Percentiles rank a stretch among this genome's conserved stretches.
These are phyloP conservation scores for Aphanocladium album DNA, from an alignment of 2,329 filamentous ascomycete genomes.

Conservation along the genomic window DNA sequence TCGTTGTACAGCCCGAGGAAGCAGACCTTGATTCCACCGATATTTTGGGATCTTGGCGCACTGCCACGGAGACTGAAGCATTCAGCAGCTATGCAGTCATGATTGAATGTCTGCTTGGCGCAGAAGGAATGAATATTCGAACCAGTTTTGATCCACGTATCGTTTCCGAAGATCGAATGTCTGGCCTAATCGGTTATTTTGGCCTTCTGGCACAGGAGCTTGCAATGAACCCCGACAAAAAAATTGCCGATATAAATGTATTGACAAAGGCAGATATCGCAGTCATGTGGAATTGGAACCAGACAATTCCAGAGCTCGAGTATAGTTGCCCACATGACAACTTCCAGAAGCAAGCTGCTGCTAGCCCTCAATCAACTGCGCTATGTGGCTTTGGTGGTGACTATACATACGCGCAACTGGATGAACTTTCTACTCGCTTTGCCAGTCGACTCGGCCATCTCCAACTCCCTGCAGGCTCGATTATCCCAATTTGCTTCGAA, in stretches of 20 bases:
- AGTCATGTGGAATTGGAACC: background rate
- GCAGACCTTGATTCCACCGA: background rate
- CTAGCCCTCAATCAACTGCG: background rate
- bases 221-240: background rate
- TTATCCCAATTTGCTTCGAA: background rate
- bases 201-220: background rate
- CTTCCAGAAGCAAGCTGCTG: background rate
- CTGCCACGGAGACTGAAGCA: background rate
- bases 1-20: constrained; percentile 9
- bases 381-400: background rate
- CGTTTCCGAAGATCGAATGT: background rate
- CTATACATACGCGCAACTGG: background rate
- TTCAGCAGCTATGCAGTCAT: background rate
- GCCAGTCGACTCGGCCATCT: background rate
- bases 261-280: background rate
- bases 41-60: background rate
- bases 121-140: background rate
- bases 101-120: background rate
- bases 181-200: background rate
- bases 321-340: background rate
- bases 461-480: background rate
- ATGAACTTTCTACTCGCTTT: background rate
- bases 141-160: background rate
- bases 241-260: background rate
- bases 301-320: background rate